phyloP scores from a whole-genome alignment of 129 eudicot species.

The Helianthus annuus region HanXRQr2.0-SUNRISE NC_035442.2:146745465-146745964 shows the following conservation, averaged over 20 bases:
- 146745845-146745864: too few relatives aligned
- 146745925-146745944: not conserved
- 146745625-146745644: not conserved
- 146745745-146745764: constrained; percentile 86
- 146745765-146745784: constrained; percentile 91
- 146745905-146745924: not conserved
- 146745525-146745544: not conserved
- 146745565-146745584: not conserved
- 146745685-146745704: constrained; percentile 80
- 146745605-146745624: not conserved
- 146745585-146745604: not conserved
- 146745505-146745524: not conserved
- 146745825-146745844: too few relatives aligned
- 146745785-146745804: not conserved
- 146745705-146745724: constrained; percentile 88
- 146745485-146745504: not conserved
- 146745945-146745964: too few relatives aligned
- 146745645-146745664: constrained; percentile 56
- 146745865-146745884: not conserved
- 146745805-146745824: not conserved
- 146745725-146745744: constrained; percentile 93
- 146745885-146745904: not conserved
- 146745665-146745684: constrained; percentile 91
- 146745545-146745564: too few relatives aligned
- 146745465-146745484: not conserved